Evolutionary conservation across 179 eudicot genomes (phyloP).

Genomic region (Beta macrorhiza): DNA sequence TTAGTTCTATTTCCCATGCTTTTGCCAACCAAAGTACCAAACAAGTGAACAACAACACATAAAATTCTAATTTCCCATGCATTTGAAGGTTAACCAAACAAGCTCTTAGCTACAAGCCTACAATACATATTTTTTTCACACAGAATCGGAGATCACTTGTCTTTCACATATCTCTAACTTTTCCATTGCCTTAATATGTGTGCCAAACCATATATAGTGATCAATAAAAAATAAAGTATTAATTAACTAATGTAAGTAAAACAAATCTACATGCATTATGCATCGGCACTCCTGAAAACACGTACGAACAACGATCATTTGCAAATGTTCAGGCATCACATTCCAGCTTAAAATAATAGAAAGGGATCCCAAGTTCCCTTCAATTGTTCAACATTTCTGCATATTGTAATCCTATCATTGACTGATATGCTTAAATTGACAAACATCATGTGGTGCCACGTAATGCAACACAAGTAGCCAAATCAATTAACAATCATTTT

Average conservation of each 20-base stretch:
- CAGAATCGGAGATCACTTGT: no score
- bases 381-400: slow-evolving; percentile 5
- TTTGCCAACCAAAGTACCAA: no score
- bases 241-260: not conserved
- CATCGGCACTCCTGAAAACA: not conserved
- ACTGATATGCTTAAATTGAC: slow-evolving; percentile 5
- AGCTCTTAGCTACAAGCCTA: no score
- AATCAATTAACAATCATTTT: slow-evolving; percentile 18
- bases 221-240: not conserved
- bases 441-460: slow-evolving; percentile 36
- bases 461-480: slow-evolving; percentile 11
- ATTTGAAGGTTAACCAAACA: no score
- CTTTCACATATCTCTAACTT: no score
- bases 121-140: no score
- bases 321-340: slow-evolving; percentile 2
- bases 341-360: slow-evolving; percentile 17
- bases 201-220: not conserved
- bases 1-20: no score
- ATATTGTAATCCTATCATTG: slow-evolving; percentile 7
- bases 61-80: no score
- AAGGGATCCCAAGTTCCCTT: not conserved
- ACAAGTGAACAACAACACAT: no score
- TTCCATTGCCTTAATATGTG: no score
- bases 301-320: not conserved
- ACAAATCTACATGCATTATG: not conserved